Base-by-base conservation (phyloP, 192 early-diverging fungal species). In the Coemansia sp. region DNA sequence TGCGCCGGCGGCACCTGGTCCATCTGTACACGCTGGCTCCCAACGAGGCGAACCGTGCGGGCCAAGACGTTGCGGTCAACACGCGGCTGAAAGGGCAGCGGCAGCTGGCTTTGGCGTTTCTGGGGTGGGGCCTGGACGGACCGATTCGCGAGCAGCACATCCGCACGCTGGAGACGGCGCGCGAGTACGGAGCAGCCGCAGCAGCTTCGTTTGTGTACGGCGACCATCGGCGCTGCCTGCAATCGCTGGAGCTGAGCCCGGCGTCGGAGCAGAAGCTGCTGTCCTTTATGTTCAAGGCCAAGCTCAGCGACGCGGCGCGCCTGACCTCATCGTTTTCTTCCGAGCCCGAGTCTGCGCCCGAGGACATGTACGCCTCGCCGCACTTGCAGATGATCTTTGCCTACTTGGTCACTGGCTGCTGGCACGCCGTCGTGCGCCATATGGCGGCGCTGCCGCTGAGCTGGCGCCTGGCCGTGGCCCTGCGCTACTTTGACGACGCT, bases 361-460 rank as follows among this genome's bases (percentile, higher is more conserved):
- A 42, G 31, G 86, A 71, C 37, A 82, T 83, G 68, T 83, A 74
- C 36, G 19, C 20, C 15, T 74, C 69, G 53, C 92, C 96, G 19
- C 93, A 97, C 60, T 70, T 98, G 54, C 78, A 90, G 38, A 90
- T 93, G 37, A 94, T 99, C 6, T 98, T 99, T 72, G 88, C 90
- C 38, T 90, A 94, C 45, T 86, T 98, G 63, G 86, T 92, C 10
- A 91, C 89, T 1, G 89, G 89, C 25, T 84, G 94, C 76, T 99
- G 96, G 96, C 58, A 64, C 2, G 79, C 81, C 9, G 93, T 97
- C 3, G 62, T 98, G 38, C 79, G 85, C 25, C 91, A 93, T 47
- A 72, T 74, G 73, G 67, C 85, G 17, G 85, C 79, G n/a, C 63
- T 97, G 51, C 86, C 91, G 31, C 77, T 98, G 24, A 76, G 84